Evolutionary conservation across 2,329 filamentous ascomycete species (phyloP).

Genomic region (Macroventuria anomochaeta): DNA sequence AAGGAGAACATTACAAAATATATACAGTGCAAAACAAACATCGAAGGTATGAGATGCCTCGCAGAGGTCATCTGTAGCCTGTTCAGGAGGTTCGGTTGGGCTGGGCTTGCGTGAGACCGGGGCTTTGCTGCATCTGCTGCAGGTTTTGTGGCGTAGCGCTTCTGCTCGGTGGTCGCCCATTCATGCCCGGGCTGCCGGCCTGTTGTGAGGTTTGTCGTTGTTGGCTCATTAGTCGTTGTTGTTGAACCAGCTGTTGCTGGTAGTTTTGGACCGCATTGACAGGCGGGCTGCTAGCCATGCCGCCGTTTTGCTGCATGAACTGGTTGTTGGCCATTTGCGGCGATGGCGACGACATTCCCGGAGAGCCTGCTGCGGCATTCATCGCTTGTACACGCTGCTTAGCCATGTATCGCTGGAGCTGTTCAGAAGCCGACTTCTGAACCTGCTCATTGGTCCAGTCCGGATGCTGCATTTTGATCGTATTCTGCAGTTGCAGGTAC

Average conservation of each 20-base stretch:
- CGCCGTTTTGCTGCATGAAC: slow-evolving; percentile 42
- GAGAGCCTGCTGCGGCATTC: slow-evolving; percentile 45
- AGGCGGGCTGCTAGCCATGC: slow-evolving; percentile 39
- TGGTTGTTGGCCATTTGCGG: slow-evolving; percentile 45
- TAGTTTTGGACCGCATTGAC: slow-evolving; percentile 47
- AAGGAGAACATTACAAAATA: slow-evolving; percentile 38
- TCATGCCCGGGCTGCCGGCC: slow-evolving; percentile 42
- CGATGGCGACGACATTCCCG: slow-evolving; percentile 37
- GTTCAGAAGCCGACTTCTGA: slow-evolving; percentile 43
- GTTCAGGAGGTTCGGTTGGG: slow-evolving; percentile 19
- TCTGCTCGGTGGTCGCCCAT: slow-evolving; percentile 42
- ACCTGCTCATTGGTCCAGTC: slow-evolving; percentile 46
- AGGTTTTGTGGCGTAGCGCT: slow-evolving; percentile 50
- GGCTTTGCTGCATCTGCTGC: slow-evolving; percentile 44
- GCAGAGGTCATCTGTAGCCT: slow-evolving; percentile 20
- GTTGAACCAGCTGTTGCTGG: slow-evolving; percentile 47
- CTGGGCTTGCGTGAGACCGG: slow-evolving; percentile 44
- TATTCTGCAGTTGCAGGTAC: slow-evolving; percentile 42
- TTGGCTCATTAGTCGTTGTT: slow-evolving; percentile 48
- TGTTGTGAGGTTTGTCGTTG: slow-evolving; percentile 33
- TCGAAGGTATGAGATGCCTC: slow-evolving; percentile 23
- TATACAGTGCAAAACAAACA: slow-evolving; percentile 35
- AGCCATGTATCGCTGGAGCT: slow-evolving; percentile 41
- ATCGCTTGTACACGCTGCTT: slow-evolving; percentile 47
- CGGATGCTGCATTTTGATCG: slow-evolving; percentile 44